A percentile compares a stretch with the other conserved stretches of the same genome.
Conservation (phyloP, 306 rosid species). For the Carpinus fangiana region DNA sequence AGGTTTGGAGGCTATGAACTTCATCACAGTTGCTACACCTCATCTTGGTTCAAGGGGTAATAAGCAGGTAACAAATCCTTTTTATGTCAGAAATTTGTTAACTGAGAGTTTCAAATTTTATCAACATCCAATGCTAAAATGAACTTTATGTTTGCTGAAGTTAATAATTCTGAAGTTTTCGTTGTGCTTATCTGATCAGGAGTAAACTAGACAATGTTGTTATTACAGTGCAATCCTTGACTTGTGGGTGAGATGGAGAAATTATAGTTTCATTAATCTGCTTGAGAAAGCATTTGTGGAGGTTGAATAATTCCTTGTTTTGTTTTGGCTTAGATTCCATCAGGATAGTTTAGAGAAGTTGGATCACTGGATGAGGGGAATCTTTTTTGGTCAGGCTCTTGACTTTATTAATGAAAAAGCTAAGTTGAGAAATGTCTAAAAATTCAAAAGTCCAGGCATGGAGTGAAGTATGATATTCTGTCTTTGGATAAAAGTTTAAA, state of each 20-base stretch:
- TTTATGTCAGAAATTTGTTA: not conserved
- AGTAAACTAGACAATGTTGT: not conserved
- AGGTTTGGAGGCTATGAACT: constrained; percentile 87
- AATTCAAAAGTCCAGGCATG: not conserved
- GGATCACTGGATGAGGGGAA: not conserved
- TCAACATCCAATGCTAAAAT: constrained; percentile 7
- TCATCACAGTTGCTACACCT: constrained; percentile 92
- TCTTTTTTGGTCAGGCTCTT: not conserved
- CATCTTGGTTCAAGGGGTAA: constrained; percentile 98
- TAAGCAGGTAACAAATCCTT: constrained; percentile 63
- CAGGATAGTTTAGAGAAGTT: not conserved
- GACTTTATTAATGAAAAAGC: not conserved
- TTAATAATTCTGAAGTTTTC: not conserved
- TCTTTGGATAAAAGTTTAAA: not conserved
- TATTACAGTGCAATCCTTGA: not conserved
- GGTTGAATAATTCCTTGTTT: not conserved
- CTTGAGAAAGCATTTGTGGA: not conserved
- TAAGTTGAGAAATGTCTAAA: not conserved
- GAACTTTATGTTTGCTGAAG: constrained; percentile 2
- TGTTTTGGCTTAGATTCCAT: not conserved
- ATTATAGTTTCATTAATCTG: not conserved
- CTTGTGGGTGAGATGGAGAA: not conserved
- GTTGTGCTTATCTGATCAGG: not conserved
- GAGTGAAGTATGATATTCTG: not conserved
- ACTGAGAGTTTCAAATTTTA: not conserved